These are phyloP conservation scores for Iris macrosiphon DNA, from an alignment of 106 monocot genomes.

Conservation along the genomic window DNA sequence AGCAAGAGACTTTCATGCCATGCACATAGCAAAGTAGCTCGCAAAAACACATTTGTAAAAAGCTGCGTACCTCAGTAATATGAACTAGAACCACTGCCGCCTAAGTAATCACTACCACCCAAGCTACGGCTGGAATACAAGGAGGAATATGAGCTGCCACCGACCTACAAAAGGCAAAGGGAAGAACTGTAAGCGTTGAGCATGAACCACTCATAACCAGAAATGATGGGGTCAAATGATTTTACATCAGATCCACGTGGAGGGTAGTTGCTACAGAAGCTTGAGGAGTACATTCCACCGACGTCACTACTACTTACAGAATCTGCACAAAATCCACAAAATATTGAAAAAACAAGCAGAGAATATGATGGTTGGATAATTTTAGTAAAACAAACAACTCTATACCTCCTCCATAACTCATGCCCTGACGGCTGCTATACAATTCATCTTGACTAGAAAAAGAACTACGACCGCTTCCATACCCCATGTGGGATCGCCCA, in stretches of 20 bases:
- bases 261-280: slow-evolving; percentile 37
- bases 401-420: slow-evolving; percentile 48
- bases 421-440: slow-evolving; percentile 66
- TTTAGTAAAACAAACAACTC: no score
- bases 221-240: no score
- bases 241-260: slow-evolving; percentile 87
- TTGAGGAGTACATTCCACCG: slow-evolving; percentile 78
- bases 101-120: slow-evolving; percentile 47
- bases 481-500: slow-evolving; percentile 57
- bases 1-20: neutral
- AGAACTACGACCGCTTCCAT: slow-evolving; percentile 45
- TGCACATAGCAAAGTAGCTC: neutral
- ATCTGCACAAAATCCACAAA: slow-evolving; percentile 21
- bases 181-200: neutral
- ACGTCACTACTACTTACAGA: slow-evolving; percentile 54
- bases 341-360: neutral
- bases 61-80: slow-evolving; percentile 73
- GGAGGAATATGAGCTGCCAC: slow-evolving; percentile 67
- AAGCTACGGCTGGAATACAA: slow-evolving; percentile 64
- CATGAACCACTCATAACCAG: neutral
- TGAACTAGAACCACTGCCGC: slow-evolving; percentile 59
- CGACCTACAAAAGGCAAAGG: slow-evolving; percentile 50
- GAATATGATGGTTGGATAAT: no score
- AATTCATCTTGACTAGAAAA: slow-evolving; percentile 48
- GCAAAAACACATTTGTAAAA: neutral